phyloP scores from a whole-genome alignment of 495 filamentous ascomycete genomes.

The Cercophora newfieldiana region DNA sequence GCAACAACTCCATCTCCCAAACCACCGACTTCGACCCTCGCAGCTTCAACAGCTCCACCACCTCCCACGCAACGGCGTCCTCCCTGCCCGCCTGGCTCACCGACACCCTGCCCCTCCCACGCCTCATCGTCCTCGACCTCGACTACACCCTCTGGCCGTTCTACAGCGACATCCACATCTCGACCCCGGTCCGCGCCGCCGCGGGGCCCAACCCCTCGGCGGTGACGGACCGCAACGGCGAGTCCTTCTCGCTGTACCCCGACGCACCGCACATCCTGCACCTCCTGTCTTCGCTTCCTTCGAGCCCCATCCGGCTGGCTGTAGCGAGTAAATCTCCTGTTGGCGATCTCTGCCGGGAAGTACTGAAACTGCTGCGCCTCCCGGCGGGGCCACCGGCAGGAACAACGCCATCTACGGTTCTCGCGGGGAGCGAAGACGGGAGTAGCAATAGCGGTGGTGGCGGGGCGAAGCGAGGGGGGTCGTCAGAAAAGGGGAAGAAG shows the following conservation, averaged over 20 bases:
- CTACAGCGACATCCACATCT: conserved; percentile 93
- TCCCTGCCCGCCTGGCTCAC: conserved; percentile 45
- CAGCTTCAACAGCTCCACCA: too few relatives aligned
- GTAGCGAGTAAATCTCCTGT: conserved; percentile 81
- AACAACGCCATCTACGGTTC: background rate
- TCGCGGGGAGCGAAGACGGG: background rate
- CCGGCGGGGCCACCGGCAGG: conserved; percentile 20
- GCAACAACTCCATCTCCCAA: conserved; percentile 3
- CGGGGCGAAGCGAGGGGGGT: background rate
- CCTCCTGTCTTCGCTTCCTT: conserved; percentile 44
- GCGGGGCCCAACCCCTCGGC: conserved; percentile 52
- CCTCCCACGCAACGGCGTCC: conserved; percentile 25
- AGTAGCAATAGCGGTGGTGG: too few relatives aligned
- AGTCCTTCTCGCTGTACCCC: conserved; percentile 77
- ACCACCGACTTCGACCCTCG: background rate
- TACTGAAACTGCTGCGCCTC: conserved; percentile 72
- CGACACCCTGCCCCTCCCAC: conserved; percentile 80
- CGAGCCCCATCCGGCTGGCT: conserved; percentile 58
- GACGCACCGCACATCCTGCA: conserved; percentile 73
- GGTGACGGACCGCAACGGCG: conserved; percentile 63
- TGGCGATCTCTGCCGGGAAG: conserved; percentile 76
- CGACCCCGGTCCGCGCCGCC: conserved; percentile 69
- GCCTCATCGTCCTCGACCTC: conserved; percentile 86
- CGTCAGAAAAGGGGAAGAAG: conserved; percentile 43
- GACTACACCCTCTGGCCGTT: conserved; percentile 98